These are phyloP conservation scores for Linum tenue DNA, from an alignment of 345 rosid genomes.

Conservation along the genomic window DNA sequence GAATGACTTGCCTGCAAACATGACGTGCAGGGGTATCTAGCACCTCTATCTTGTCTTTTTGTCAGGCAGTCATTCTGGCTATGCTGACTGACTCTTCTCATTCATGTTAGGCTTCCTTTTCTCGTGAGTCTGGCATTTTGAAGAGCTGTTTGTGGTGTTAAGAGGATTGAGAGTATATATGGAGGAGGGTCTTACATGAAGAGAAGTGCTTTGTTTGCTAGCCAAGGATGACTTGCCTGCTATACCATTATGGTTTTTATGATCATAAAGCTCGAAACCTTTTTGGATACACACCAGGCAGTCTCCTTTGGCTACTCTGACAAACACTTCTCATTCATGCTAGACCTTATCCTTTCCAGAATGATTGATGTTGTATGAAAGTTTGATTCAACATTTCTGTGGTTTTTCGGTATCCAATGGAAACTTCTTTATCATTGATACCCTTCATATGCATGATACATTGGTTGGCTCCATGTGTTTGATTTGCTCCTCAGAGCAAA, in stretches of 20 bases:
- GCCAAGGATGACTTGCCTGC: neutral
- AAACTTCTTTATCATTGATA: no score
- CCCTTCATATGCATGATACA: no score
- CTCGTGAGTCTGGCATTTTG: neutral
- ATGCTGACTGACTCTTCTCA: neutral
- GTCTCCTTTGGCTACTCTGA: conserved; percentile 3
- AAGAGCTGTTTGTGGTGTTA: no score
- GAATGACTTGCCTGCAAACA: conserved; percentile 3
- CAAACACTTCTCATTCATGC: neutral
- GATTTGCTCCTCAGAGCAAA: no score
- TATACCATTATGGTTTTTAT: neutral
- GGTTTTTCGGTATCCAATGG: no score
- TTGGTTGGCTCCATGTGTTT: no score
- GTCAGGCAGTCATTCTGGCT: conserved; percentile 3
- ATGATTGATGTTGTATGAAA: no score
- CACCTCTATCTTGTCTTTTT: neutral
- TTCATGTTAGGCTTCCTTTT: neutral
- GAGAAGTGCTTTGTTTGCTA: neutral
- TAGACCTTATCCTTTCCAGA: neutral
- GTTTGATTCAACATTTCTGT: no score
- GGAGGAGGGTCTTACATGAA: neutral
- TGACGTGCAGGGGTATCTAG: neutral
- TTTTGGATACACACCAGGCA: neutral
- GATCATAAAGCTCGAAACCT: neutral
- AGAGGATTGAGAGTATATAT: no score